A percentile compares a stretch with the other conserved stretches of the same genome.
Evolutionary conservation across 2,329 filamentous ascomycete species (phyloP).

Genomic region (Colletotrichum viniferum): DNA sequence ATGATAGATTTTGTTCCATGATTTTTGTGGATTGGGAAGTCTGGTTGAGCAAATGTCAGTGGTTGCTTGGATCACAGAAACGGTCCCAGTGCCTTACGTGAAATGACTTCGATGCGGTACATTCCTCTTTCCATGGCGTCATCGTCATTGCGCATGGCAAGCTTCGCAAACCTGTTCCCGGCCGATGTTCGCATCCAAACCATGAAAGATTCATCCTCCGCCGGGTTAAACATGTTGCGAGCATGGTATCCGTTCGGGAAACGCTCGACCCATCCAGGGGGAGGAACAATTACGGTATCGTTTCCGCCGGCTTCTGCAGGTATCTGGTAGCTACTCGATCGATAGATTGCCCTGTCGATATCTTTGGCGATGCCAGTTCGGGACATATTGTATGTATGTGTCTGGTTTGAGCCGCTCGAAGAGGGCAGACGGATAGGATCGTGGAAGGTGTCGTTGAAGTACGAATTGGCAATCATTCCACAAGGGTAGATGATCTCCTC

Average conservation of each 20-base stretch:
- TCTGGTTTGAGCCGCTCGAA: neutral
- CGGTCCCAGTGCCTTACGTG: neutral
- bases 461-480: neutral
- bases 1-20: neutral
- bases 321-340: neutral
- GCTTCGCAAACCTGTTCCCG: neutral
- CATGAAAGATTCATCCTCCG: neutral
- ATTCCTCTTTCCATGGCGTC: neutral
- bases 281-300: neutral
- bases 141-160: neutral
- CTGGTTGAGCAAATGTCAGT: neutral
- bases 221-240: neutral
- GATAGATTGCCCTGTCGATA: neutral
- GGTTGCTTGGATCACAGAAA: rapidly evolving
- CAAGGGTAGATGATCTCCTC: neutral
- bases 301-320: neutral
- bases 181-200: constrained; percentile 1
- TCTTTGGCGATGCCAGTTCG: neutral
- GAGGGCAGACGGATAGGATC: neutral
- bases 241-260: neutral
- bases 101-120: neutral
- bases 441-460: constrained; percentile 1
- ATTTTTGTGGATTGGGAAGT: neutral
- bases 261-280: neutral
- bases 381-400: neutral